A percentile compares a stretch with the other conserved stretches of the same genome.
Conservation (phyloP, 2,329 filamentous ascomycete species). For the Colletotrichum lindemuthianum region DNA sequence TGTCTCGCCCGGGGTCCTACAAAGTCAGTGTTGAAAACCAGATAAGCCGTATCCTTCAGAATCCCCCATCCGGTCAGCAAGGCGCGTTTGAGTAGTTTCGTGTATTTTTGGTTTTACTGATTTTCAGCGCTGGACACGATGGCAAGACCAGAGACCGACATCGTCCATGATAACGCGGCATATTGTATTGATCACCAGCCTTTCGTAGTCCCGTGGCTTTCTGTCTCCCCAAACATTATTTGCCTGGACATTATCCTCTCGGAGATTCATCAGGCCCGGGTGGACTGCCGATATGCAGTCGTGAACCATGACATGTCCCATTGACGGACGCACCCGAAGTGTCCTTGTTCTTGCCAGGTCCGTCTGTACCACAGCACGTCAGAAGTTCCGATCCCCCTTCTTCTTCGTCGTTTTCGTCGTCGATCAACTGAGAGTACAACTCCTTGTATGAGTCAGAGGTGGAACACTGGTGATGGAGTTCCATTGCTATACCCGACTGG, state of each 20-base stretch:
- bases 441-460: not conserved
- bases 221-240: slow-evolving; percentile 13
- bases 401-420: not conserved
- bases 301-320: slow-evolving; percentile 3
- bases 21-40: too few species aligned
- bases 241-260: not conserved
- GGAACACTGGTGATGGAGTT: too few species aligned
- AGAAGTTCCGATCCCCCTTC: slow-evolving; percentile 2
- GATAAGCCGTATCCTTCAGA: too few species aligned
- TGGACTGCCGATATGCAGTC: slow-evolving; percentile 8
- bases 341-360: slow-evolving; percentile 1
- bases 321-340: not conserved
- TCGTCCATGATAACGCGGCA: too few species aligned
- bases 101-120: too few species aligned
- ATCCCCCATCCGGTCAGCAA: too few species aligned
- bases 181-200: not conserved
- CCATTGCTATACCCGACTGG: too few species aligned
- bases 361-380: slow-evolving; percentile 1
- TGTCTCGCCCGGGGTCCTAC: too few species aligned
- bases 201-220: slow-evolving; percentile 33
- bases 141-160: too few species aligned
- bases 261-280: slow-evolving; percentile 3
- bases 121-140: too few species aligned
- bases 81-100: too few species aligned
- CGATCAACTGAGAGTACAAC: slow-evolving; percentile 1